Base-by-base conservation (phyloP, 2,329 filamentous ascomycete genomes). In the Periglandula ipomoeae region DNA sequence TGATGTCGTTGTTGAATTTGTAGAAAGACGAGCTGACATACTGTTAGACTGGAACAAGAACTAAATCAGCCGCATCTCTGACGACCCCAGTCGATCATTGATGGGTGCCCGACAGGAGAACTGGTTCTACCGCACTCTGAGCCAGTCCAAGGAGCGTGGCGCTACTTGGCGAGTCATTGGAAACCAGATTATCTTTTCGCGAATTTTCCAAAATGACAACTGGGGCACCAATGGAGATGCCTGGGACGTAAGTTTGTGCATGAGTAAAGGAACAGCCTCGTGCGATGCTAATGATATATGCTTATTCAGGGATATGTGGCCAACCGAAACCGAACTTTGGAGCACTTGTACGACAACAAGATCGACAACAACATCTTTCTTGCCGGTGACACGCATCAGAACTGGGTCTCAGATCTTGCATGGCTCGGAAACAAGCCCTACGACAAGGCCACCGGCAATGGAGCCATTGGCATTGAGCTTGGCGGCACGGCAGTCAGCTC, bases 351-450 rank as follows among this genome's bases (percentile, higher is more conserved):
- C 57, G 71, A 80, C 47, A 79, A 87, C 62, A 72, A 81, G 19
- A 87, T 89, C 55, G 70, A 70, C 48, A 88, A 89, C 69, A 88
- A 83, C 59, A 78, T 89, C 56, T 79, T 89, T 58, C 74, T 89
- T 22, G 75, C 84, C 0, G 85, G 85, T 11, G 85, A 89, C 60
- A 78, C 73, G 35, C 85, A 89, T 59, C 75, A 76, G 20, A 80
- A 78, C 44, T 87, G 84, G 79, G 79, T 61, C 10, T 59, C 59
- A 10, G 79, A 84, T 52, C 65, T 84, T 1, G 71, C 74, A 42
- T 84, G 79, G 79, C 66, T 79, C 0, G 77, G 72, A 35, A 68
- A 69, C 41, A 66, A 75, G 48, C 60, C 65, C 1, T 84, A 84
- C 61, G 66, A 82, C 57, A 60, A 67, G 5, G 56, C 56, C 4